A percentile compares a stretch with the other conserved stretches of the same genome.
Conservation (phyloP, 306 rosid species). For the Cicer yamashitae region DNA sequence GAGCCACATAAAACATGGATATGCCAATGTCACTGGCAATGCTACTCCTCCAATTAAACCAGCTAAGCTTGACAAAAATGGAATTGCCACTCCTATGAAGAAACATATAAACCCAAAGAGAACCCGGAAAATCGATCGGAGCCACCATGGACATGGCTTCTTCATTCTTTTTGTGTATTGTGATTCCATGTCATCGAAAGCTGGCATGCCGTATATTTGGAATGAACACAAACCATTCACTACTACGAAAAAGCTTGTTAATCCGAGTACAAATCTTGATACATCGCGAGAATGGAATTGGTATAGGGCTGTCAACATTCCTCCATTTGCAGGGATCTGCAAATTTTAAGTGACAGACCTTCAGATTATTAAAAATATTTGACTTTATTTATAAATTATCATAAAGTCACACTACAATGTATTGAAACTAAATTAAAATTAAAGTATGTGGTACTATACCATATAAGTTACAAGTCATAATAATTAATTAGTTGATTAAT, state of each 20-base stretch:
- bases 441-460: not conserved
- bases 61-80: slow-evolving; percentile 56
- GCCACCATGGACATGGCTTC: slow-evolving; percentile 64
- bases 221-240: slow-evolving; percentile 56
- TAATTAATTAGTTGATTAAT: slow-evolving; percentile 1
- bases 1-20: slow-evolving; percentile 62
- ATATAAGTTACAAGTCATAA: not conserved
- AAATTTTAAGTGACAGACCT: not conserved
- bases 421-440: not conserved
- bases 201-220: slow-evolving; percentile 64
- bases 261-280: slow-evolving; percentile 52
- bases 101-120: slow-evolving; percentile 48
- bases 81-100: slow-evolving; percentile 54
- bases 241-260: slow-evolving; percentile 49
- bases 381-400: too few relatives aligned
- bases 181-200: slow-evolving; percentile 61
- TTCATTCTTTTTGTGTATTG: slow-evolving; percentile 51
- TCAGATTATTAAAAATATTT: too few relatives aligned
- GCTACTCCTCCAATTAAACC: slow-evolving; percentile 61
- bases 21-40: slow-evolving; percentile 54
- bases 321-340: slow-evolving; percentile 59
- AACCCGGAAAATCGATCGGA: slow-evolving; percentile 42
- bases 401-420: not conserved
- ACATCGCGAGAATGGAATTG: slow-evolving; percentile 51
- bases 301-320: slow-evolving; percentile 54